Conservation (phyloP, 257 asterid species). For the Nicotiana attenuata region DNA sequence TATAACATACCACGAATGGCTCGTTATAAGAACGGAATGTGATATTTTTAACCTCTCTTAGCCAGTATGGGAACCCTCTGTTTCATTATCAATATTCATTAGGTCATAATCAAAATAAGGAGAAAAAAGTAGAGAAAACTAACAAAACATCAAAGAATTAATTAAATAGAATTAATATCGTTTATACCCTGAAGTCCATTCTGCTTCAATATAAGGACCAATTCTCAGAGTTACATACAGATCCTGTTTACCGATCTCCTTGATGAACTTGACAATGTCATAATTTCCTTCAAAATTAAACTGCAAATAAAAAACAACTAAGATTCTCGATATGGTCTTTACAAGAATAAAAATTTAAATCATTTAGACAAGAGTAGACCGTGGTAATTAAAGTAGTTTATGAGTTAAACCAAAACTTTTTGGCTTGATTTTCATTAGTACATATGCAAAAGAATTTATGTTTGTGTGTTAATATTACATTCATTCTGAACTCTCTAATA, state of each 20-base stretch:
- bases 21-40: conserved; percentile 80
- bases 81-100: not conserved
- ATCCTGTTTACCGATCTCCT: conserved; percentile 50
- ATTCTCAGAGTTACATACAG: conserved; percentile 81
- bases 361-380: not conserved
- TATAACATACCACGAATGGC: conserved; percentile 61
- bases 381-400: too few species aligned
- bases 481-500: too few species aligned
- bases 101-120: not conserved
- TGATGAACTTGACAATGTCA: conserved; percentile 66
- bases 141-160: too few species aligned
- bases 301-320: conserved; percentile 25
- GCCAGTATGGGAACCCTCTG: conserved; percentile 96
- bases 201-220: conserved; percentile 94
- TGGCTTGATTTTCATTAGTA: too few species aligned
- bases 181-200: conserved; percentile 86
- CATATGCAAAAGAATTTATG: too few species aligned
- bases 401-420: too few species aligned
- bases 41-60: conserved; percentile 61
- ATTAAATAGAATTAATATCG: not conserved
- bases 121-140: not conserved
- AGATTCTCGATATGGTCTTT: not conserved
- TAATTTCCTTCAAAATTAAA: conserved; percentile 58
- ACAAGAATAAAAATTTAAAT: not conserved
- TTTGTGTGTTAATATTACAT: too few species aligned